These are phyloP conservation scores for Diplosphaera chodatii DNA, from an alignment of 139 green algal genomes.

Conservation along the genomic window DNA sequence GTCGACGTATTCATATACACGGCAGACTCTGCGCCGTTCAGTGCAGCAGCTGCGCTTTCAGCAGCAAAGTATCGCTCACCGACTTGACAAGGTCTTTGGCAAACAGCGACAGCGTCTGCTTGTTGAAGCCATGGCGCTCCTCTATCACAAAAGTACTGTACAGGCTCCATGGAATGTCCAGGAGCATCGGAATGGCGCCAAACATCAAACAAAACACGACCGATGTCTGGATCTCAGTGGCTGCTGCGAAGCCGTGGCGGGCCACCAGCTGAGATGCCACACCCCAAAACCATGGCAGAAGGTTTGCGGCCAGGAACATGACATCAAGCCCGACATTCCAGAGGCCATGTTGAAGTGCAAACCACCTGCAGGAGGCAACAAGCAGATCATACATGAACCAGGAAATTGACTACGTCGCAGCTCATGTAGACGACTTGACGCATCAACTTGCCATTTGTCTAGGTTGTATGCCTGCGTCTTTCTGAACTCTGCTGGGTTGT, in stretches of 20 bases:
- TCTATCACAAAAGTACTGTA: slow-evolving; percentile 82
- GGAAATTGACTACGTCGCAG: background rate
- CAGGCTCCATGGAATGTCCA: slow-evolving; percentile 63
- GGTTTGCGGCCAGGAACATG: slow-evolving; percentile 9
- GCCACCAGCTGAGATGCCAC: background rate
- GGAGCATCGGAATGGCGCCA: slow-evolving; percentile 21
- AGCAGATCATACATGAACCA: too few species aligned
- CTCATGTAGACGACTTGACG: too few species aligned
- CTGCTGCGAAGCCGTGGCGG: background rate
- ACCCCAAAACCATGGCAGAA: slow-evolving; percentile 18
- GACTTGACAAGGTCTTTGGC: slow-evolving; percentile 59
- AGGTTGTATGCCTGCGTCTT: slow-evolving; percentile 60
- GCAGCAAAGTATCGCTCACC: slow-evolving; percentile 9
- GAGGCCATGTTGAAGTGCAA: slow-evolving; percentile 20
- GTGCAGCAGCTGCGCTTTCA: background rate
- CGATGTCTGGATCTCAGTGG: slow-evolving; percentile 39
- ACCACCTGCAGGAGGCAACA: slow-evolving; percentile 50
- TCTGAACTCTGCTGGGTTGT: slow-evolving; percentile 27
- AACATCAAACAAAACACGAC: slow-evolving; percentile 50
- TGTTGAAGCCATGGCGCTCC: slow-evolving; percentile 87
- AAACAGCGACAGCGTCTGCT: slow-evolving; percentile 68
- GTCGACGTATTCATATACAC: too few species aligned
- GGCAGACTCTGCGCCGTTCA: too few species aligned
- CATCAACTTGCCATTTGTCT: slow-evolving; percentile 74
- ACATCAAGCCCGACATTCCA: slow-evolving; percentile 32